These are phyloP conservation scores for Claviceps arundinis DNA, from an alignment of 2,329 filamentous ascomycete genomes.

Conservation along the genomic window DNA sequence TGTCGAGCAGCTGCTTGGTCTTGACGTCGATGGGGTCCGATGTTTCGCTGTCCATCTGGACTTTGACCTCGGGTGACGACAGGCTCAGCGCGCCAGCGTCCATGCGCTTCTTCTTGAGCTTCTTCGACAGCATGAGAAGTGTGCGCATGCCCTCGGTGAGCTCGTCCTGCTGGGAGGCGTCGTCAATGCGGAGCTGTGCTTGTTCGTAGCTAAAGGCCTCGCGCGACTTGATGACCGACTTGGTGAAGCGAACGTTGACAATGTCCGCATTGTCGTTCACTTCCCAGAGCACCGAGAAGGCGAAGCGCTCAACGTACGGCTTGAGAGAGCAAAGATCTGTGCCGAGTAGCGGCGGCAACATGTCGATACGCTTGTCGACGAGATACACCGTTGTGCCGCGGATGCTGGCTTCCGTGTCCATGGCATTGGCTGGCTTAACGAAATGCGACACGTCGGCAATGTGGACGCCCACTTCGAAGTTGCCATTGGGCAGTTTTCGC, in stretches of 20 bases:
- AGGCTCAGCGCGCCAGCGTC: conserved; percentile 90
- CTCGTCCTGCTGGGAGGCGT: conserved; percentile 73
- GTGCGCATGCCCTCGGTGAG: conserved; percentile 81
- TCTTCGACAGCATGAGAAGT: conserved; percentile 78
- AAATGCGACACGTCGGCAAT: conserved; percentile 99
- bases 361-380: conserved; percentile 98
- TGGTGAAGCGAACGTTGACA: conserved; percentile 76
- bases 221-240: conserved; percentile 91
- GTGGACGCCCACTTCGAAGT: conserved; percentile 91
- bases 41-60: conserved; percentile 89
- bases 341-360: conserved; percentile 91
- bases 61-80: conserved; percentile 93
- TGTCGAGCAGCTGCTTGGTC: conserved; percentile 86
- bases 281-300: conserved; percentile 82
- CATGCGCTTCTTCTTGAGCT: conserved; percentile 89
- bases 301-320: conserved; percentile 89
- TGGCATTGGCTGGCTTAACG: conserved; percentile 90
- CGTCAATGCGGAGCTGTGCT: conserved; percentile 87
- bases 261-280: conserved; percentile 75
- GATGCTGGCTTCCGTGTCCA: conserved; percentile 90
- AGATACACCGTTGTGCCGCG: conserved; percentile 94
- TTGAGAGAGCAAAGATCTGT: conserved; percentile 95
- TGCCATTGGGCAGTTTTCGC: conserved; percentile 71
- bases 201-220: conserved; percentile 98
- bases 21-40: conserved; percentile 94